These are phyloP conservation scores for Thraustotheca clavata DNA, from an alignment of 352 stramenopile genomes.

Conservation along the genomic window DNA sequence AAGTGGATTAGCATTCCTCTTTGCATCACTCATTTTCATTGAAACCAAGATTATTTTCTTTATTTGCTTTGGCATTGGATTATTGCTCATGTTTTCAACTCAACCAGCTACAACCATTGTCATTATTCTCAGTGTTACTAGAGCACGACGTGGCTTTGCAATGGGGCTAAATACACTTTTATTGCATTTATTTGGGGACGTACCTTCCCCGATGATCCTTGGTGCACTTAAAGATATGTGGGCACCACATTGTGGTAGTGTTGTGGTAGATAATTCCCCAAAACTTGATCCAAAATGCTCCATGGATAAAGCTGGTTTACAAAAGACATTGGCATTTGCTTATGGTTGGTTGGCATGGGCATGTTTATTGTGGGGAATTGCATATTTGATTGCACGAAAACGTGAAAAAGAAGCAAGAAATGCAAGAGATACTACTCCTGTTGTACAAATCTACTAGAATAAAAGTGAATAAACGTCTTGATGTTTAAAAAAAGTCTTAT, in stretches of 20 bases:
- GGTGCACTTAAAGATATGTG: slow-evolving; percentile 15
- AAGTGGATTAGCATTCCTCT: slow-evolving; percentile 30
- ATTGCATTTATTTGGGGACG: slow-evolving; percentile 10
- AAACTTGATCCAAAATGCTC: slow-evolving; percentile 54
- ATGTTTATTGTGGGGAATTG: not conserved
- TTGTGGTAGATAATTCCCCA: slow-evolving; percentile 49
- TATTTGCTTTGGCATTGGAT: slow-evolving; percentile 60
- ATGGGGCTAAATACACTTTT: slow-evolving; percentile 47
- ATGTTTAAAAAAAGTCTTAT: not conserved
- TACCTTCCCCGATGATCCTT: slow-evolving; percentile 13
- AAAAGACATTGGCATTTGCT: slow-evolving; percentile 5
- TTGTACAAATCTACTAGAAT: not conserved
- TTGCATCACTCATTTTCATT: slow-evolving; percentile 59
- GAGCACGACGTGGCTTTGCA: slow-evolving; percentile 80
- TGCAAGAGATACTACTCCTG: not conserved
- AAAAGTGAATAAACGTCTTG: not conserved
- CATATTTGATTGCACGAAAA: not conserved
- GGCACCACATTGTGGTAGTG: slow-evolving; percentile 47
- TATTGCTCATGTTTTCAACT: slow-evolving; percentile 54
- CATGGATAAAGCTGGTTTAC: not conserved
- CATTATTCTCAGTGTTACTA: slow-evolving; percentile 85
- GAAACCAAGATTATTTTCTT: slow-evolving; percentile 38
- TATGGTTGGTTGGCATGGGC: slow-evolving; percentile 9
- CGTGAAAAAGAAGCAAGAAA: not conserved
- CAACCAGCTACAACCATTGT: slow-evolving; percentile 77